phyloP scores from a whole-genome alignment of 768 basidiomycete species.

The Podaxis mareebaensis region DNA sequence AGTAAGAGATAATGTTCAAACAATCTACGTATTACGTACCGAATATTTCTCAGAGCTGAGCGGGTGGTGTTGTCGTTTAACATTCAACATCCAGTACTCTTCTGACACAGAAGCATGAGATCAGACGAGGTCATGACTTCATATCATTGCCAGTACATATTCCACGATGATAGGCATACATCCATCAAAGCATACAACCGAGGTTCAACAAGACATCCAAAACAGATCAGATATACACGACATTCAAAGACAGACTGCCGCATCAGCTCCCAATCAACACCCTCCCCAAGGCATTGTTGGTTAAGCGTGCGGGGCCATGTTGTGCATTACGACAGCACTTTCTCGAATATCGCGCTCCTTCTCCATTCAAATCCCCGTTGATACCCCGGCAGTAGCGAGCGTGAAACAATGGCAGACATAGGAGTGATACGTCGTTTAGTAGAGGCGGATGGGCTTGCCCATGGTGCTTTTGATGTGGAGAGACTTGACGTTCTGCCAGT shows the following conservation, averaged over 20 bases:
- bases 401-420: neutral
- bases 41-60: too few species aligned
- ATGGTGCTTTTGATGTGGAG: constrained; percentile 99
- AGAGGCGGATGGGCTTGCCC: constrained; percentile 97
- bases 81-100: too few species aligned
- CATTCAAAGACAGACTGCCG: constrained; percentile 23
- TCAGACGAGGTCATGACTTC: neutral
- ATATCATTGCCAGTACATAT: constrained; percentile 10
- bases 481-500: constrained; percentile 99
- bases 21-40: too few species aligned
- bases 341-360: constrained; percentile 25
- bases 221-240: constrained; percentile 3
- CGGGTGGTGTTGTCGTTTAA: too few species aligned
- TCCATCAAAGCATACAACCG: constrained; percentile 6
- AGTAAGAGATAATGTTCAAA: too few species aligned
- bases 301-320: constrained; percentile 99
- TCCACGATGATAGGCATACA: constrained; percentile 1
- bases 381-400: neutral
- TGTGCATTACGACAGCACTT: constrained; percentile 67
- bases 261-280: constrained; percentile 91
- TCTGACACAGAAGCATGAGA: neutral
- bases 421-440: constrained; percentile 46
- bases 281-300: constrained; percentile 79
- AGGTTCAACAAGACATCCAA: neutral
- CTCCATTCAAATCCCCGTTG: constrained; percentile 19